These are phyloP conservation scores for Leptodermis oblonga DNA, from an alignment of 257 asterid genomes.

Conservation along the genomic window DNA sequence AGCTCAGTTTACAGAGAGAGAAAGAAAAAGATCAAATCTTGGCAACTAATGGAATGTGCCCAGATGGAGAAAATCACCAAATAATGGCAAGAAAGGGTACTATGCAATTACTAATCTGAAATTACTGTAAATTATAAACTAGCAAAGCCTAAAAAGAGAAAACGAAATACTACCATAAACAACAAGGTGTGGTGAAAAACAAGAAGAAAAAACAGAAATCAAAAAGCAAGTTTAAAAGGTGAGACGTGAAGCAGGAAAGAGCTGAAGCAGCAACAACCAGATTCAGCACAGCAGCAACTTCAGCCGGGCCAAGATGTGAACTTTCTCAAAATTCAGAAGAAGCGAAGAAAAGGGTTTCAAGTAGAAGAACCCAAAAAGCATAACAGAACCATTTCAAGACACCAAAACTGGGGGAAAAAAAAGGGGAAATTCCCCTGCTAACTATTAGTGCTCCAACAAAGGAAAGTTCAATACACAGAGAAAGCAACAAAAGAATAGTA, in stretches of 20 bases:
- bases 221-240: neutral
- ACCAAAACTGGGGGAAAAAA: neutral
- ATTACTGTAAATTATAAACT: neutral
- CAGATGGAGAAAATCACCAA: slow-evolving; percentile 5
- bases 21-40: slow-evolving; percentile 18
- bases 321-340: slow-evolving; percentile 8
- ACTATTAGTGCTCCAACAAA: neutral
- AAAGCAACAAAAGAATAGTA: neutral
- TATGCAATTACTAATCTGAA: slow-evolving; percentile 3
- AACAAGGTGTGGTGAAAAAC: neutral
- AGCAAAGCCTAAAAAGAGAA: neutral
- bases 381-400: neutral
- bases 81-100: neutral
- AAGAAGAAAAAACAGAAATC: neutral
- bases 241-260: neutral
- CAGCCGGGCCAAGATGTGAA: slow-evolving; percentile 13
- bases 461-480: neutral
- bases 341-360: neutral
- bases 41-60: neutral
- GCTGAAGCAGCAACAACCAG: slow-evolving; percentile 7
- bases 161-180: neutral
- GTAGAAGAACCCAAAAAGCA: neutral
- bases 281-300: slow-evolving; percentile 5
- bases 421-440: neutral
- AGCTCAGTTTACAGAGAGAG: neutral